Conservation (phyloP, 345 rosid species). For the Xanthoceras sorbifolium region DNA sequence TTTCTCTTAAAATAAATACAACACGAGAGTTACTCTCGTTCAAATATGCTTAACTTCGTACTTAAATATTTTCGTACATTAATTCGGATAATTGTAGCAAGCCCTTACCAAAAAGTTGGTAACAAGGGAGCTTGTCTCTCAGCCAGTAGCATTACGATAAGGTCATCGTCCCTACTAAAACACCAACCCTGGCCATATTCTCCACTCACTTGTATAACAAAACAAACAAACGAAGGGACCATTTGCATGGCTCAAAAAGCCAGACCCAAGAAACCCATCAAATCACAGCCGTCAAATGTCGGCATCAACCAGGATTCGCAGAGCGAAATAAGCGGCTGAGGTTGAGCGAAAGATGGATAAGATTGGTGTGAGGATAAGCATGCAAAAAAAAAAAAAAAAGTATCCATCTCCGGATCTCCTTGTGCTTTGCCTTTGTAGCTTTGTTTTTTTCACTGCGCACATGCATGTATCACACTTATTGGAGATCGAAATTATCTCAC, state of each 20-base stretch:
- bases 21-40: no score
- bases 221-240: neutral
- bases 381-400: neutral
- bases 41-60: neutral
- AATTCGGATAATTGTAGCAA: neutral
- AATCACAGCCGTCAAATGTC: conserved; percentile 15
- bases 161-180: neutral
- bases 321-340: neutral
- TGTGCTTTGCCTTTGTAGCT: neutral
- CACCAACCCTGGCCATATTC: neutral
- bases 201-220: neutral
- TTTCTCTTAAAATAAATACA: no score
- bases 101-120: neutral
- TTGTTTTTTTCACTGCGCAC: neutral
- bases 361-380: conserved; percentile 16
- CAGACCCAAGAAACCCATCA: neutral
- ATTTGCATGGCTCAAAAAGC: neutral
- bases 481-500: no score
- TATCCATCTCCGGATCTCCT: neutral
- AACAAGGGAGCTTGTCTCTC: neutral
- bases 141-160: neutral
- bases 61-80: no score
- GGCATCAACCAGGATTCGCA: neutral
- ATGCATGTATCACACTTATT: no score
- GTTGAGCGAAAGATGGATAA: conserved; percentile 5